Evolutionary conservation across 306 rosid species (phyloP).

Genomic region (Cucurbita moschata): DNA sequence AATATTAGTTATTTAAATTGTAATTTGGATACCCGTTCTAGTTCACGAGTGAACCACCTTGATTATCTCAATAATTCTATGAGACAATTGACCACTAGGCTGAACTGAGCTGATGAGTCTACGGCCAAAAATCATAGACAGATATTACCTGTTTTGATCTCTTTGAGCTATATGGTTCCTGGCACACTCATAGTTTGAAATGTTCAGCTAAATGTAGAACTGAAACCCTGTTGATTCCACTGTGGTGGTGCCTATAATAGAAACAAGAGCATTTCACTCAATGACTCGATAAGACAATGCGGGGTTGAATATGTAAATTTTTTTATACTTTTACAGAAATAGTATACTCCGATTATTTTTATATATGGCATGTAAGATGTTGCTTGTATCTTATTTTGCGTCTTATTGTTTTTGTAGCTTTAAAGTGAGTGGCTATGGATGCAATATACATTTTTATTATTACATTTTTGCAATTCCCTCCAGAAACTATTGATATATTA

Average conservation of each 20-base stretch:
- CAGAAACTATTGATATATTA: slow-evolving; percentile 22
- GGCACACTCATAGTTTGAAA: not conserved
- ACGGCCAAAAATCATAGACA: not conserved
- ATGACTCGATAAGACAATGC: not conserved
- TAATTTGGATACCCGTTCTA: too few relatives aligned
- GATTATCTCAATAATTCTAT: not conserved
- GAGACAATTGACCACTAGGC: not conserved
- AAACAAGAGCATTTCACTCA: not conserved
- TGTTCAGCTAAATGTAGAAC: not conserved
- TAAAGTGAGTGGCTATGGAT: not conserved
- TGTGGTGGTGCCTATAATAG: not conserved
- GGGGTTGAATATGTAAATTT: not conserved
- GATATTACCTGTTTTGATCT: not conserved
- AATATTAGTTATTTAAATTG: too few relatives aligned
- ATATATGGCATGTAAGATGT: not conserved
- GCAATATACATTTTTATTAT: not conserved
- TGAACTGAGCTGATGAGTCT: not conserved
- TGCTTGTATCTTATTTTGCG: not conserved
- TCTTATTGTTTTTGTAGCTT: not conserved
- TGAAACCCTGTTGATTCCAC: not conserved
- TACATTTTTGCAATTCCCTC: not conserved
- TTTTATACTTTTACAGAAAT: not conserved
- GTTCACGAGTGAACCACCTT: too few relatives aligned
- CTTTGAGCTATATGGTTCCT: not conserved
- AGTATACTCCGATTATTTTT: not conserved